Percentiles rank a stretch among this genome's conserved stretches.
phyloP scores from a whole-genome alignment of 768 basidiomycete genomes.

The Erythrobasidium yunnanense region DNA sequence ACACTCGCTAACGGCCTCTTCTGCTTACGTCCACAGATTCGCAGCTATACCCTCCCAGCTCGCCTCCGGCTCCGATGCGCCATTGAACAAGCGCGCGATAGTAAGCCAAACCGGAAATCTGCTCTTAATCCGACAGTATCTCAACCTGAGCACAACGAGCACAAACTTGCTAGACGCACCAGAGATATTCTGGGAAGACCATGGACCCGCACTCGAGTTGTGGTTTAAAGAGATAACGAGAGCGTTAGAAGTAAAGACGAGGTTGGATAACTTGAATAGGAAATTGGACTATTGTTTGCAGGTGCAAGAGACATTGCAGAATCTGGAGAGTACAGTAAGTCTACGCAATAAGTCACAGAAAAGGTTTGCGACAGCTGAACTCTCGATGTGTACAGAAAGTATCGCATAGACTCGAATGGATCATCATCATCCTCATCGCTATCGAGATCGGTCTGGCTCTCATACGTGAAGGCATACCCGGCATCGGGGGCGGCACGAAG shows the following conservation, averaged over 20 bases:
- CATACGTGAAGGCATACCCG: slow-evolving; percentile 28
- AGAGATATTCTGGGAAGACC: slow-evolving; percentile 89
- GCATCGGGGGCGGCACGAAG: too few relatives aligned
- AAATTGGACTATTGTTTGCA: slow-evolving; percentile 46
- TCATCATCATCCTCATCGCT: slow-evolving; percentile 87
- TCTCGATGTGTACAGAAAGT: slow-evolving; percentile 49
- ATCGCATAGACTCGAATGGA: slow-evolving; percentile 85
- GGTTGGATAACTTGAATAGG: slow-evolving; percentile 47
- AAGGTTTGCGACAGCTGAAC: background rate
- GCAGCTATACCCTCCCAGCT: background rate
- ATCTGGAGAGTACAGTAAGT: slow-evolving; percentile 70
- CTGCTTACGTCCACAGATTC: background rate
- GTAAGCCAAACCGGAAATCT: slow-evolving; percentile 86
- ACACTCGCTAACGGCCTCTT: slow-evolving; percentile 16
- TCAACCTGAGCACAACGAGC: slow-evolving; percentile 61
- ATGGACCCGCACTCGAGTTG: slow-evolving; percentile 72
- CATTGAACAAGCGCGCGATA: slow-evolving; percentile 50
- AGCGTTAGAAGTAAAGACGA: slow-evolving; percentile 73
- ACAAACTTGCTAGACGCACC: slow-evolving; percentile 81
- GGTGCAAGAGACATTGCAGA: slow-evolving; percentile 77
- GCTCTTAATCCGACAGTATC: slow-evolving; percentile 79
- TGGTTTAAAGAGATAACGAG: slow-evolving; percentile 67
- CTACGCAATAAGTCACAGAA: background rate
- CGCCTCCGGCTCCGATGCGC: slow-evolving; percentile 29
- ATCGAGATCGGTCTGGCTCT: slow-evolving; percentile 50